Base-by-base conservation (phyloP, 495 filamentous ascomycete genomes). In the Xylaria castorea region DNA sequence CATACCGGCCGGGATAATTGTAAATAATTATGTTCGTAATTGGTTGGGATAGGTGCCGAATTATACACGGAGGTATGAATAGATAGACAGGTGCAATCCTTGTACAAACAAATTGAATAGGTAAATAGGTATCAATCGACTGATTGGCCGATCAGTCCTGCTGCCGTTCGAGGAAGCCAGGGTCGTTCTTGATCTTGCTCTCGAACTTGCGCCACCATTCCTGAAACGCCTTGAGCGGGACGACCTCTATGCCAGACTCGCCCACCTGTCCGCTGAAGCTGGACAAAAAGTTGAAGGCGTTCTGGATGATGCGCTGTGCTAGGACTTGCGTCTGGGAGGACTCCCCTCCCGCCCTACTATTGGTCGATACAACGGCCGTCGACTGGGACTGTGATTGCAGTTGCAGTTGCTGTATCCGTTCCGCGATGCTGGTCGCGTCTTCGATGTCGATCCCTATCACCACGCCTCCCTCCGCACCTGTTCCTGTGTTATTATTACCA, bases 201-300 rank as follows among this genome's bases (percentile, higher is more conserved):
- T 99, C 96, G 85, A 99, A 99, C 82, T 97, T 98, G 64, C 82
- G 86, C 96, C 96, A 99, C 96, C 97, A 99, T 67, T 97, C 94
- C 79, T 92, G 90, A 81, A 99, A 98, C 16, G 91, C 92, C 83
- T 91, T 93, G 68, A 99, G 78, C 44, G 97, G 94, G 30, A 99
- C 92, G 16, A 97, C 90, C 79, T 98, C 95, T 63, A 91, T 87
- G 14, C 89, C 92, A 11, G 78, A 81, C 11, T 73, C 75, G 20
- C 83, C 83, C 0, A 81, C 80, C 77, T 80, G 82, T 60, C 85
- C 86, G 57, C 91, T 92, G 86, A 97, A 98, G 75, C 94, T 92
- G 30, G 95, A 90, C 57, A 99, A 84, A 80, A 97, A 98, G 81
- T 98, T 97, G 76, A 97, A 99, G n/a, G 94, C 95, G 80, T 97